Evolutionary conservation across 2,329 filamentous ascomycete genomes (phyloP), one percentile per base, ranked within the genome.

Genomic region (Trichoderma sp.): DNA sequence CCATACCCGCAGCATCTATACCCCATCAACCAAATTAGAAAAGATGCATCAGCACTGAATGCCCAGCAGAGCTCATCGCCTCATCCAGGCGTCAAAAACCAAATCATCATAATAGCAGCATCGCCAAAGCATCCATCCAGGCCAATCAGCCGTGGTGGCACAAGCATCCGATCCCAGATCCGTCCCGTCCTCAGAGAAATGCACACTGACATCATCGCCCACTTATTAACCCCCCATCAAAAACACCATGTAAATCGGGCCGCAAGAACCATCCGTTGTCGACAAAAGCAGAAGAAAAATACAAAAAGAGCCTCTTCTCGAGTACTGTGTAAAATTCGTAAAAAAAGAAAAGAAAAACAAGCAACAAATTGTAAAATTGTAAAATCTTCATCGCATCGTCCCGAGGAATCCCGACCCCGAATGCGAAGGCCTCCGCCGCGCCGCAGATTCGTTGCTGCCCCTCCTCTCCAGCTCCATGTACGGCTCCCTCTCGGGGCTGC

Each of bases 361-460:
- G n/a, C n/a, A n/a, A n/a, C n/a, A n/a, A n/a, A n/a, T n/a, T n/a
- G n/a, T n/a, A n/a, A n/a, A n/a, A n/a, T n/a, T n/a, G n/a, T 46
- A 18, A 18, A 43, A 18, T 3, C n/a, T 10, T 54, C 24, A 69
- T 59, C 68, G 68, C 68, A 69, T 69, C 24, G 68, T 69, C n/a
- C 68, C 68, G n/a, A 69, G 16, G 16, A 69, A 69, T n/a, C 68
- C 68, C 7, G 68, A 65, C 13, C 56, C 60, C 24, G 68, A 52
- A 18, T 64, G 54, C 30, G 52, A 65, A 24, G 68, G 68, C 4
- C 68, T 54, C 26, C 56, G 60, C 21, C 68, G 30, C 39, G 60
- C 21, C 21, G 68, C 32, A 32, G 61, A 54, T 11, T 65, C 59
- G 16, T 63, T 63, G 66, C 59, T 68, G 32, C 60, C 55, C 14